Percentiles rank a stretch among this genome's conserved stretches.
These are phyloP conservation scores for Tarenaya hassleriana DNA, from an alignment of 345 rosid genomes.

Conservation along the genomic window DNA sequence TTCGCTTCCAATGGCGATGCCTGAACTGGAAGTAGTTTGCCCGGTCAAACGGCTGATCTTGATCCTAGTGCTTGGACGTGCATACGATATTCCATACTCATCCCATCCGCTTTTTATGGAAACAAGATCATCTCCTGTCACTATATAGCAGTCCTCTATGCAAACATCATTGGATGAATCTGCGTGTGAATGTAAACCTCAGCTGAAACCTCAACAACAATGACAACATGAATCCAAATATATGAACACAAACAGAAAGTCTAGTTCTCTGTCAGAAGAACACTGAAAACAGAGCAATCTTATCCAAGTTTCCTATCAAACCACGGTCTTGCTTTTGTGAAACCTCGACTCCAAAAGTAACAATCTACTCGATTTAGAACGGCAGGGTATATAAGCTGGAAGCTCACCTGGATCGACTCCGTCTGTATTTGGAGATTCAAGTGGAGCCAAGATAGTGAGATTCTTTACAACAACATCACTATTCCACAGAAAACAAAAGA, in stretches of 20 bases:
- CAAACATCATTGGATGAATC: conserved; percentile 87
- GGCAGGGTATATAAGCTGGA: background rate
- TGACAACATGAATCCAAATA: no score
- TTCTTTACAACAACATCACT: conserved; percentile 78
- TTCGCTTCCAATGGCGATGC: conserved; percentile 90
- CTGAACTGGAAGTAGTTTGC: conserved; percentile 63
- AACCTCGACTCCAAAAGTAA: no score
- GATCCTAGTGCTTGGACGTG: conserved; percentile 71
- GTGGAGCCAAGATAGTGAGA: conserved; percentile 88
- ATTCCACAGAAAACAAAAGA: conserved; percentile 52
- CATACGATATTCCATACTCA: conserved; percentile 80
- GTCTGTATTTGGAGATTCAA: conserved; percentile 91
- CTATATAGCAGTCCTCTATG: conserved; percentile 81
- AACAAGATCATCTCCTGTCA: conserved; percentile 89
- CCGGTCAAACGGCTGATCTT: conserved; percentile 60
- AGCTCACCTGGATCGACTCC: conserved; percentile 93
- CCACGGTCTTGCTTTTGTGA: no score
- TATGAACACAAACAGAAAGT: conserved; percentile 30
- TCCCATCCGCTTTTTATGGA: conserved; percentile 98
- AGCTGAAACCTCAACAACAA: no score
- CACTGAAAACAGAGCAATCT: no score
- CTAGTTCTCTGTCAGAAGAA: no score
- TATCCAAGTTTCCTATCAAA: no score
- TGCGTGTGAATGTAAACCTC: conserved; percentile 25
- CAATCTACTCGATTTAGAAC: conserved; percentile 24